Conservation (phyloP, 2,329 filamentous ascomycete species). For the Fusarium verrucosum region DNA sequence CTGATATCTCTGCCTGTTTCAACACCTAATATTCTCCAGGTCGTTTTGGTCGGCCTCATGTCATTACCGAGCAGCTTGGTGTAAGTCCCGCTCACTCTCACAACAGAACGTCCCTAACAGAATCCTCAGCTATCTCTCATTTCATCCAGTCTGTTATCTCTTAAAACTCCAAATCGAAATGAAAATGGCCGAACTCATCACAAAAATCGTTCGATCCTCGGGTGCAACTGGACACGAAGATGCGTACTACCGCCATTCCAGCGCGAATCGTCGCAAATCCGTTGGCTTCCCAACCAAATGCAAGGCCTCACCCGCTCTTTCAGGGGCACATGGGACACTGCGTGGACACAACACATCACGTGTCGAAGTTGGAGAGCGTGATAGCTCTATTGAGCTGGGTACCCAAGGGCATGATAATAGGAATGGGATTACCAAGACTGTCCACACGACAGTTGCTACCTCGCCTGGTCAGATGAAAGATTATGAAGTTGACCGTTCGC, state of each 20-base stretch:
- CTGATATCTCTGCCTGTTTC: neutral
- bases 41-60: constrained; percentile 43
- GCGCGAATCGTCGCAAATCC: neutral
- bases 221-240: constrained; percentile 1
- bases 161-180: constrained; percentile 62
- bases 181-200: constrained; percentile 60
- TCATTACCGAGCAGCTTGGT: constrained; percentile 41
- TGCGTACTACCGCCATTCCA: constrained; percentile 17
- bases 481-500: neutral
- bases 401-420: neutral
- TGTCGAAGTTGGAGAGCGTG: constrained; percentile 16
- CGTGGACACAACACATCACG: neutral
- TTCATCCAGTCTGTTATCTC: constrained; percentile 59
- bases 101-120: neutral
- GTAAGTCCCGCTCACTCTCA: constrained; percentile 13
- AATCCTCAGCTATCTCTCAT: constrained; percentile 41
- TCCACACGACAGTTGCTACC: constrained; percentile 32
- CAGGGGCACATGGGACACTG: neutral
- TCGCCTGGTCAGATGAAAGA: neutral
- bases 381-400: constrained; percentile 10
- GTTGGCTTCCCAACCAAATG: neutral
- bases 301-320: neutral
- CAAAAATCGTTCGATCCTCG: constrained; percentile 42
- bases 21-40: no score
- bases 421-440: constrained; percentile 32